Evolutionary conservation across 768 basidiomycete species (phyloP), one percentile per base, ranked within the genome.

Genomic region (Xerocomellus dryophilus): DNA sequence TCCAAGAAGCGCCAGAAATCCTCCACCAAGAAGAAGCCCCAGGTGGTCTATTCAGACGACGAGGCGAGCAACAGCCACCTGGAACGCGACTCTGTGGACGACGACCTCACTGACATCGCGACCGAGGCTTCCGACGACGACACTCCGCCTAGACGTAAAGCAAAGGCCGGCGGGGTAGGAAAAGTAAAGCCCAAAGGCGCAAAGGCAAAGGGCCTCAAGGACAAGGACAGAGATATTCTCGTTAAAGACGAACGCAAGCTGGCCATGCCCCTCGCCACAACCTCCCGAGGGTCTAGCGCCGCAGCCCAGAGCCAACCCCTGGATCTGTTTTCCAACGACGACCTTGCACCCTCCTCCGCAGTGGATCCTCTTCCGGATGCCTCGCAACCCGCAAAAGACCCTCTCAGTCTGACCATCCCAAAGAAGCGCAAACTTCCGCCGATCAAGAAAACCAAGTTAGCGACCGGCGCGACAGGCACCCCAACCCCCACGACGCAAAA

Each of bases 371-470:
- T 36, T 5, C 48, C 35, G 21, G 64, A 64, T 25, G 25, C 25
- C 47, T 62, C 23, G n/a, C n/a, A n/a, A n/a, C n/a, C n/a, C 23
- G 23, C 68, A n/a, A 61, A 59, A 41, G 70, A 74, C 7, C 31
- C 43, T 1, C 47, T 64, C 14, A 52, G 57, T 29, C 68, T 65
- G 23, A 8, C 59, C 23, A 49, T 74, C 18, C 72, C 73, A n/a
- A 85, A 81, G 73, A 86, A 84, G 66, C 78, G 74, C 36, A 88
- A 86, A 64, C 74, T 85, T 20, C 84, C 85, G 0, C 71, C 79
- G n/a, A 87, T 87, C 56, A 86, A 80, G 73, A 86, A 86, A 71
- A 81, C 75, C 68, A 85, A 85, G 66, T 60, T 65, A n/a, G 46
- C 66, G 9, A 18, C 43, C 0, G 44, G 63, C 11, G 55, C 66